phyloP scores from a whole-genome alignment of 257 asterid species.

The Solanum sitiens region DNA sequence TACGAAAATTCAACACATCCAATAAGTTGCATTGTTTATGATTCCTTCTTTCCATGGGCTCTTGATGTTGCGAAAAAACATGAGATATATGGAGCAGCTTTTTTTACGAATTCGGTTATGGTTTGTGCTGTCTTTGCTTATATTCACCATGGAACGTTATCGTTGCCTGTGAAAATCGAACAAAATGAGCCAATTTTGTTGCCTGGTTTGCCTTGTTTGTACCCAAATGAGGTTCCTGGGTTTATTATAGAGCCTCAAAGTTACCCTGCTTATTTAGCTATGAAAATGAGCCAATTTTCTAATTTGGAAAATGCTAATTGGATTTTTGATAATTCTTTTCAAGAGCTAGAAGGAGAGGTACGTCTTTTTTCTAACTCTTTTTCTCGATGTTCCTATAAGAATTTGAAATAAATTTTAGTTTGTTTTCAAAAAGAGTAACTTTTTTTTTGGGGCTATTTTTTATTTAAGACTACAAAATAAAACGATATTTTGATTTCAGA shows the following conservation, averaged over 20 bases:
- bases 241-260: conserved; percentile 46
- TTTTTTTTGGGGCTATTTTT: not conserved
- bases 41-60: conserved; percentile 67
- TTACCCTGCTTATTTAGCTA: conserved; percentile 54
- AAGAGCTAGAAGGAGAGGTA: not conserved
- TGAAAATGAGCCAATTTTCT: conserved; percentile 54
- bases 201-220: conserved; percentile 51
- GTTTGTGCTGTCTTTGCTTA: conserved; percentile 44
- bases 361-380: too few relatives aligned
- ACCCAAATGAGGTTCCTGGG: conserved; percentile 39
- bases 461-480: not conserved
- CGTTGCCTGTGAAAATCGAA: conserved; percentile 27
- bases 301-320: conserved; percentile 46
- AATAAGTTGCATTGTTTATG: conserved; percentile 36
- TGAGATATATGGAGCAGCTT: conserved; percentile 46
- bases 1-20: conserved; percentile 19
- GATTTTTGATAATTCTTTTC: conserved; percentile 38
- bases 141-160: conserved; percentile 26
- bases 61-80: conserved; percentile 49
- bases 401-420: not conserved
- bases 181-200: conserved; percentile 19
- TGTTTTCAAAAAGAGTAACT: too few relatives aligned
- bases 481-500: conserved; percentile 3
- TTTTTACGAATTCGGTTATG: conserved; percentile 50
- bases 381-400: too few relatives aligned